Evolutionary conservation across 495 filamentous ascomycete species (phyloP).

Genomic region (Neurospora sp.): DNA sequence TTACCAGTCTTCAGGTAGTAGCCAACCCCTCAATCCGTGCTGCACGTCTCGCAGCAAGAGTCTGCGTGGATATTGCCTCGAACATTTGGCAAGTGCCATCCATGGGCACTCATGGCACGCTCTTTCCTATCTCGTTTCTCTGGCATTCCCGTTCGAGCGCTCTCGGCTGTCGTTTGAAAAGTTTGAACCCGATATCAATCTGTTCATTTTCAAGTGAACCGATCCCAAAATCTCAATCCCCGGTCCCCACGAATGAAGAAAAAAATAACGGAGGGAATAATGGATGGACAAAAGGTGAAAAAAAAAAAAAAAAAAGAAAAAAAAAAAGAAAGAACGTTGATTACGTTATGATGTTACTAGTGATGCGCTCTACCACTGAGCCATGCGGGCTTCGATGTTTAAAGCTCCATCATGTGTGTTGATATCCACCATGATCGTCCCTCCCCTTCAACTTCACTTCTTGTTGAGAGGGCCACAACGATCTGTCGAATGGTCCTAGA

Average conservation of each 20-base stretch:
- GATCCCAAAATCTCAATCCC: no score
- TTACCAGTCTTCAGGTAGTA: background rate
- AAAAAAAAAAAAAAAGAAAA: background rate
- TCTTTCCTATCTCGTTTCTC: background rate
- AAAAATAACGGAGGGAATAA: background rate
- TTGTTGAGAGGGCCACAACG: background rate
- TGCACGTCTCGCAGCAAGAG: background rate
- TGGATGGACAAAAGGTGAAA: background rate
- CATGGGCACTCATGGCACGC: background rate
- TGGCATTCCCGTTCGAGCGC: background rate
- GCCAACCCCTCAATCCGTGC: background rate
- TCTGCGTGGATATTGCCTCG: background rate
- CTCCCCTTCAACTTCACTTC: background rate
- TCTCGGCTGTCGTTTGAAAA: background rate
- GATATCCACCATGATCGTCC: background rate
- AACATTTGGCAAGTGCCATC: background rate
- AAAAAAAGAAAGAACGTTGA: background rate
- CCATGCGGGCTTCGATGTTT: background rate
- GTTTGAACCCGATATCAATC: no score
- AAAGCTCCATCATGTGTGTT: rapidly evolving
- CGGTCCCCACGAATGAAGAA: no score
- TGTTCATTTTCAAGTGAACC: no score
- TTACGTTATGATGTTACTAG: background rate
- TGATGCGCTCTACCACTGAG: background rate
- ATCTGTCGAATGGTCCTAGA: no score